Percentiles rank a stretch among this genome's conserved stretches.
These are phyloP conservation scores for Alternaria burnsii DNA, from an alignment of 2,329 filamentous ascomycete species.

Conservation along the genomic window DNA sequence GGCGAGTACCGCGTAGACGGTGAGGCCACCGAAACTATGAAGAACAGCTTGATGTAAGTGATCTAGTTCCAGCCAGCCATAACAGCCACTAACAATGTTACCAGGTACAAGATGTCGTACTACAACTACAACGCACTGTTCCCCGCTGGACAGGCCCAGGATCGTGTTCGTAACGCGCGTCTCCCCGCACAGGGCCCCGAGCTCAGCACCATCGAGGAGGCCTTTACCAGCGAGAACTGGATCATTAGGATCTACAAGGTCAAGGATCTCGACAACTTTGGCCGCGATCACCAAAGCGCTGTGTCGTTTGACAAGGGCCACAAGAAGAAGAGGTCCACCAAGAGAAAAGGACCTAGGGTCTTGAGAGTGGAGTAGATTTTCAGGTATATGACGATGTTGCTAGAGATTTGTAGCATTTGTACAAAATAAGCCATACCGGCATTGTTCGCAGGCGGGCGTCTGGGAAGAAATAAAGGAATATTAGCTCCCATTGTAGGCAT, in stretches of 20 bases:
- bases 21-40: conserved; percentile 95
- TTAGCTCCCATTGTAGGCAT: conserved; percentile 11
- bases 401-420: conserved; percentile 39
- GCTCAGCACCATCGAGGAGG: conserved; percentile 91
- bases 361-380: conserved; percentile 72
- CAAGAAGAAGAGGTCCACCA: conserved; percentile 81
- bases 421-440: conserved; percentile 32
- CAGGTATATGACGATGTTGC: conserved; percentile 13
- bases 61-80: background rate
- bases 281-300: conserved; percentile 79
- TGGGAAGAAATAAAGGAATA: conserved; percentile 39
- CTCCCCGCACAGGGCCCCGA: conserved; percentile 86
- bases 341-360: conserved; percentile 75
- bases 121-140: conserved; percentile 96
- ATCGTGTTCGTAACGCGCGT: conserved; percentile 83
- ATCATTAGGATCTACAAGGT: conserved; percentile 99
- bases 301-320: conserved; percentile 77
- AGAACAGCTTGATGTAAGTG: conserved; percentile 96
- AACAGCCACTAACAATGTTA: conserved; percentile 33
- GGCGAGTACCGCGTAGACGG: conserved; percentile 96
- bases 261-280: conserved; percentile 97
- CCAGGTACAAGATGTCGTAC: conserved; percentile 99
- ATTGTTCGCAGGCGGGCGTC: conserved; percentile 37
- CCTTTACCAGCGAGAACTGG: conserved; percentile 99
- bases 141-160: conserved; percentile 86